Conservation (phyloP, 2,329 filamentous ascomycete genomes). For the Pseudopyrenochaeta lycopersici region DNA sequence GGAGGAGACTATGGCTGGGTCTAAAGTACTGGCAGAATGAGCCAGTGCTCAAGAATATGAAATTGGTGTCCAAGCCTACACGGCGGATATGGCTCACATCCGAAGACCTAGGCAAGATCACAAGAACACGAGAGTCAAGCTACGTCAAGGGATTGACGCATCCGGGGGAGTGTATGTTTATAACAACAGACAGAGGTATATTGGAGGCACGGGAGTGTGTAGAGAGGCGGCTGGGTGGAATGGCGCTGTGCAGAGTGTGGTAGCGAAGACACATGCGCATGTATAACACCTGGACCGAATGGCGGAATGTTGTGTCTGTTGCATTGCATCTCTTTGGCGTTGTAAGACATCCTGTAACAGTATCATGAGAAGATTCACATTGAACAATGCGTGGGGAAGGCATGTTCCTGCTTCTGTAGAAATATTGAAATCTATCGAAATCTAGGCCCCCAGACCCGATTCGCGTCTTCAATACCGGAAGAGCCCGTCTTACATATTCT, state of each 20-base stretch:
- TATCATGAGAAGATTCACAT: not conserved
- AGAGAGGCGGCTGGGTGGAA: constrained; percentile 80
- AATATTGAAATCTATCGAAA: not conserved
- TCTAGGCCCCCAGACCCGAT: not conserved
- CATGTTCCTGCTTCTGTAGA: not conserved
- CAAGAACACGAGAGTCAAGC: constrained; percentile 71
- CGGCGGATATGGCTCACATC: constrained; percentile 74
- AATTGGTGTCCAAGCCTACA: constrained; percentile 76
- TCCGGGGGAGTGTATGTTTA: constrained; percentile 83
- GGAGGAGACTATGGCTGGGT: constrained; percentile 83
- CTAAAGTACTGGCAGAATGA: constrained; percentile 88
- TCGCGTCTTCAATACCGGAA: not conserved
- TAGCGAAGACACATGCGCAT: constrained; percentile 18
- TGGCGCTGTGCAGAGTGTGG: constrained; percentile 76
- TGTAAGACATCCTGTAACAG: constrained; percentile 24
- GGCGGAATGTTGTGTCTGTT: not conserved
- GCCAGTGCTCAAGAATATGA: constrained; percentile 76
- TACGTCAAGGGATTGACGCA: constrained; percentile 76
- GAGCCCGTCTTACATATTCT: not conserved
- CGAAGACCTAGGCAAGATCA: constrained; percentile 69
- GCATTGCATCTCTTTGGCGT: constrained; percentile 16
- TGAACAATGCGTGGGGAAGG: not conserved
- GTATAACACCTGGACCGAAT: constrained; percentile 1
- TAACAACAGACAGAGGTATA: constrained; percentile 79
- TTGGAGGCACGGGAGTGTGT: constrained; percentile 85